Percentiles rank a stretch among this genome's conserved stretches.
Evolutionary conservation across 768 basidiomycete genomes (phyloP).

Genomic region (Kwoniella botswanensis): DNA sequence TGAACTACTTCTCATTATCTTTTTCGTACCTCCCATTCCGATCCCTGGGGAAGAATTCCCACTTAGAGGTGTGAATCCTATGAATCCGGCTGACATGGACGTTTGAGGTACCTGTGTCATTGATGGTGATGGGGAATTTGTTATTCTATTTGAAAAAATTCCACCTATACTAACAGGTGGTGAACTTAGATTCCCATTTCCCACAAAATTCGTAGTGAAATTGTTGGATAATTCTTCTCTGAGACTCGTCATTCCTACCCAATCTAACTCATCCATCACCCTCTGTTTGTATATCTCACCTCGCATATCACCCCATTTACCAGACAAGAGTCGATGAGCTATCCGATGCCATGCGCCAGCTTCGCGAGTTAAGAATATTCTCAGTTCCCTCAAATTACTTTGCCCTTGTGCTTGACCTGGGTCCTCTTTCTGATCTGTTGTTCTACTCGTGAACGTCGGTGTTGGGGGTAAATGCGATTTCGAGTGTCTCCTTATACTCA

Average conservation of each 20-base stretch:
- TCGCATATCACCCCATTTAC: constrained; percentile 1
- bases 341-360: constrained; percentile 22
- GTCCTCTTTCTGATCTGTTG: too few relatives aligned
- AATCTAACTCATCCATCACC: constrained; percentile 35
- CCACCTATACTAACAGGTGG: constrained; percentile 2
- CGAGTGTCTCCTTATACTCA: constrained; percentile 4
- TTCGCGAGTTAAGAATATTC: constrained; percentile 18
- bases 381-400: constrained; percentile 7
- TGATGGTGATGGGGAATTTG: not conserved
- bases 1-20: not conserved
- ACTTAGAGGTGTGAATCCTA: constrained; percentile 9
- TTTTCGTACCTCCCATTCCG: not conserved
- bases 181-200: not conserved
- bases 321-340: constrained; percentile 25
- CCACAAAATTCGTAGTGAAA: not conserved
- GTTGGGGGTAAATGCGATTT: constrained; percentile 15
- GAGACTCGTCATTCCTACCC: constrained; percentile 34
- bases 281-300: constrained; percentile 7
- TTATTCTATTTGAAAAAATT: not conserved
- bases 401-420: not conserved
- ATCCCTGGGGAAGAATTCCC: not conserved
- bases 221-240: not conserved
- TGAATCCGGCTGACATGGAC: constrained; percentile 3
- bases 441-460: not conserved
- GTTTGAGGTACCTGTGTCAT: not conserved